Evolutionary conservation across 2,329 filamentous ascomycete species (phyloP).

Genomic region (Claviceps africana): DNA sequence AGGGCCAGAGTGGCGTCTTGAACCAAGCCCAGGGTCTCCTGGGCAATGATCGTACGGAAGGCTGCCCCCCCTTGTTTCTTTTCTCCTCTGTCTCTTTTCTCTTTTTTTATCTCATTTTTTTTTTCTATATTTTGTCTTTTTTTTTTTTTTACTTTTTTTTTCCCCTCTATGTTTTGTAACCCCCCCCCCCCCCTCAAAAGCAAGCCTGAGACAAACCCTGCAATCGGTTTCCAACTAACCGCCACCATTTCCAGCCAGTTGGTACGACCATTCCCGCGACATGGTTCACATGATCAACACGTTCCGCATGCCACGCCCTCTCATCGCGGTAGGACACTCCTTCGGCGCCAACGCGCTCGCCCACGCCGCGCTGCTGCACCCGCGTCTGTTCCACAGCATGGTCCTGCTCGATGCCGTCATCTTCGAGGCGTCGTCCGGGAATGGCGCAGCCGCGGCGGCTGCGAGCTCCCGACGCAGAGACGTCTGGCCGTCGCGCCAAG

Average conservation of each 20-base stretch:
- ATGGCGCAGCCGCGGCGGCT: conserved; percentile 29
- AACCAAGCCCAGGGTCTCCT: conserved; percentile 51
- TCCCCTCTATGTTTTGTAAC: no score
- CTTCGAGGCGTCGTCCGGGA: conserved; percentile 25
- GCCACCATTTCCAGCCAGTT: conserved; percentile 44
- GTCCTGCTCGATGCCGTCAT: conserved; percentile 80
- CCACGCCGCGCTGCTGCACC: conserved; percentile 62
- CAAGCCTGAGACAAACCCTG: no score
- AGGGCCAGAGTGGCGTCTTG: conserved; percentile 63
- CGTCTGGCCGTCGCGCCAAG: conserved; percentile 62
- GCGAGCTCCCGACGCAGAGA: conserved; percentile 63
- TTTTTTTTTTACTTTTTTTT: no score
- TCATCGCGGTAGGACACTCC: conserved; percentile 78
- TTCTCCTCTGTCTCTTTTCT: no score
- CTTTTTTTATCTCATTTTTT: no score
- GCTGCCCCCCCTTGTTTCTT: not conserved
- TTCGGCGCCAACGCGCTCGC: conserved; percentile 67
- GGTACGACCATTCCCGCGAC: conserved; percentile 77
- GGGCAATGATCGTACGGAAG: conserved; percentile 65
- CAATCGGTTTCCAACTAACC: no score
- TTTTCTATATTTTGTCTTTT: no score
- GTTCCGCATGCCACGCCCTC: conserved; percentile 65
- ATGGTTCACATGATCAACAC: conserved; percentile 73
- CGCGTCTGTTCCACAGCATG: conserved; percentile 61
- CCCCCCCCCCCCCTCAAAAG: no score